Base-by-base conservation (phyloP, 768 basidiomycete genomes). In the Mycena alexandri region DNA sequence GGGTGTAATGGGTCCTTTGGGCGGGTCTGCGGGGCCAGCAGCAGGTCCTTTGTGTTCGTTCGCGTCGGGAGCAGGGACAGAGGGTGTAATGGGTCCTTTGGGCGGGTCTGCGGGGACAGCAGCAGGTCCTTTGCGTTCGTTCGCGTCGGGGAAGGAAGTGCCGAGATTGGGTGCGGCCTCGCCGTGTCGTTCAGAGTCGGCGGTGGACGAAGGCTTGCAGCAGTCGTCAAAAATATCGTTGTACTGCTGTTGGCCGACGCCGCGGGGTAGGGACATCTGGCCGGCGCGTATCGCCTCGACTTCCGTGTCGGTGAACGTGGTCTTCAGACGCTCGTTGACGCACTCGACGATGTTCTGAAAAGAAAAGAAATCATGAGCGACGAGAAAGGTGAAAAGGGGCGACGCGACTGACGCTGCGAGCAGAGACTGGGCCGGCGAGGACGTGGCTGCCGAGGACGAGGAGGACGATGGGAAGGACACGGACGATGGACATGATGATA, bases 381-480 rank as follows among this genome's bases (percentile, higher is more conserved):
- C n/a, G 29, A 22, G n/a, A n/a, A 24, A 24, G 5, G 10, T 21
- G 29, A 10, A 6, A 36, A 3, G 61, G 48, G 48, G 67, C 17
- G 48, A 24, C 6, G 29, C 22, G 19, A 41, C 66, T 50, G 16
- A 58, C 61, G 29, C 2, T 21, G 33, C 55, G 61, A n/a, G n/a
- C 44, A 38, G 48, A 34, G 53, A 75, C 50, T 22, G 77, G 76
- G 9, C 74, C 69, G 19, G 75, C 76, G 41, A 66, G 65, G 21
- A 70, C 67, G 33, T 64, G 36, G 48, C 55, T 54, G n/a, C 42
- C 64, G 17, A 74, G 41, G 47, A 75, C 59, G 36, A 75, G 54
- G 47, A 73, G 61, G 41, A 71, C 33, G 5, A 68, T 16, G 21
- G 29, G 41, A 33, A 74, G 52, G 61, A 69, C 41, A 42, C 48